Evolutionary conservation across 2,329 filamentous ascomycete species (phyloP).

Genomic region (Calonectria crousiana): DNA sequence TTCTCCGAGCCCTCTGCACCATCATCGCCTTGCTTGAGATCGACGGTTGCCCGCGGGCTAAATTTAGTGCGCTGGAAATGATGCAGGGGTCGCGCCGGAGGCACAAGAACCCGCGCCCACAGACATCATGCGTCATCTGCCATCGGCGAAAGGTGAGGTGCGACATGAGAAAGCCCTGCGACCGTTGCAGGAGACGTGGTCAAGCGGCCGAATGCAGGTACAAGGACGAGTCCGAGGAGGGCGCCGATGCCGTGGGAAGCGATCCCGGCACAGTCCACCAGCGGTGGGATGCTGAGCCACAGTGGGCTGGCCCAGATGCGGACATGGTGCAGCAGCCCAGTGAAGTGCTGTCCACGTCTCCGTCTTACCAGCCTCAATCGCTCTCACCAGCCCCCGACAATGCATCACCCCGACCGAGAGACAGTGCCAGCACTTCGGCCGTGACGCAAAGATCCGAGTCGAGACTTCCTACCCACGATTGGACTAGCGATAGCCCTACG

Average conservation of each 20-base stretch:
- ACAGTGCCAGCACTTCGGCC: neutral
- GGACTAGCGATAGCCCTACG: neutral
- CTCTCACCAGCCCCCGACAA: neutral
- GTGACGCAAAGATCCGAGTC: neutral
- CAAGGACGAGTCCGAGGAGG: neutral
- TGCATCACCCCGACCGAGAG: neutral
- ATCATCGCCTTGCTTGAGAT: neutral
- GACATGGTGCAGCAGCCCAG: neutral
- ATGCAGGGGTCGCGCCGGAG: neutral
- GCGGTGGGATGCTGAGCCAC: neutral
- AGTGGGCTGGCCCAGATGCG: neutral
- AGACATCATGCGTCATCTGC: conserved; percentile 3
- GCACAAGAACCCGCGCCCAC: neutral
- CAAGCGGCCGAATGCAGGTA: conserved; percentile 2
- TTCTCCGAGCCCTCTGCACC: neutral
- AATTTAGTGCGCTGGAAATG: neutral
- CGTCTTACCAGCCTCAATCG: neutral
- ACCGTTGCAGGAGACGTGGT: neutral
- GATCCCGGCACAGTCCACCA: neutral
- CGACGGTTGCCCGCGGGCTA: neutral
- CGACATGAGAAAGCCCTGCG: neutral
- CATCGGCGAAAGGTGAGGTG: neutral
- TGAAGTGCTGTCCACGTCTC: neutral
- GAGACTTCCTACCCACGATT: neutral
- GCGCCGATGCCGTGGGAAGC: neutral